Percentiles rank a stretch among this genome's conserved stretches.
Conservation (phyloP, 768 basidiomycete genomes). For the Russula foetens region DNA sequence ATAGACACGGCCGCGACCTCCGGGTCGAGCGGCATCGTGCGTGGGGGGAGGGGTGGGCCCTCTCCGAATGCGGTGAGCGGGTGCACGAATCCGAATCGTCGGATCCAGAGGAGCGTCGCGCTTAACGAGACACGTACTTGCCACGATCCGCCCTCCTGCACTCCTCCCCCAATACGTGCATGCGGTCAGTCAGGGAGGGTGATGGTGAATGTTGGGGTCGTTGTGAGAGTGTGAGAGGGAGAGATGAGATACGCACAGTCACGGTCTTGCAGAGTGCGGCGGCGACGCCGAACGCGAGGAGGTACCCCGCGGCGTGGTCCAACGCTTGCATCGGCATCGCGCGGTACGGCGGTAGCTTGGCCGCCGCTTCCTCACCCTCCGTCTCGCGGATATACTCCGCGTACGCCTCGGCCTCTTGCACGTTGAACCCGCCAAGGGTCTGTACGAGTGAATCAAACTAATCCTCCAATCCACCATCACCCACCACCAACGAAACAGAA, state of each 20-base stretch:
- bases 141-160: constrained; percentile 53
- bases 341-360: constrained; percentile 23
- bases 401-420: constrained; percentile 46
- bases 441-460: constrained; percentile 62
- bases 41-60: constrained; percentile 34
- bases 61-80: constrained; percentile 36
- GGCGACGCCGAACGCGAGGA: constrained; percentile 51
- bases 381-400: constrained; percentile 23
- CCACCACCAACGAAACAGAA: no score
- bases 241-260: constrained; percentile 28
- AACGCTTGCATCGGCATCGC: constrained; percentile 51
- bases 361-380: constrained; percentile 6
- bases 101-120: constrained; percentile 48
- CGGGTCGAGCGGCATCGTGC: constrained; percentile 26
- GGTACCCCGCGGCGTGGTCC: constrained; percentile 52
- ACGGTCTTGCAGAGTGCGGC: constrained; percentile 47
- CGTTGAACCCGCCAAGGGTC: constrained; percentile 51
- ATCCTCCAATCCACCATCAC: not conserved
- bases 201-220: no score
- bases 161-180: not conserved
- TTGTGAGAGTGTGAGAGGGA: not conserved
- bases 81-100: constrained; percentile 40
- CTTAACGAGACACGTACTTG: constrained; percentile 53
- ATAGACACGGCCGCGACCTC: constrained; percentile 33
- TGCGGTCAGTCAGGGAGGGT: no score